A percentile compares a stretch with the other conserved stretches of the same genome.
phyloP scores from a whole-genome alignment of 2,329 filamentous ascomycete species.

The Neonectria faginata region DNA sequence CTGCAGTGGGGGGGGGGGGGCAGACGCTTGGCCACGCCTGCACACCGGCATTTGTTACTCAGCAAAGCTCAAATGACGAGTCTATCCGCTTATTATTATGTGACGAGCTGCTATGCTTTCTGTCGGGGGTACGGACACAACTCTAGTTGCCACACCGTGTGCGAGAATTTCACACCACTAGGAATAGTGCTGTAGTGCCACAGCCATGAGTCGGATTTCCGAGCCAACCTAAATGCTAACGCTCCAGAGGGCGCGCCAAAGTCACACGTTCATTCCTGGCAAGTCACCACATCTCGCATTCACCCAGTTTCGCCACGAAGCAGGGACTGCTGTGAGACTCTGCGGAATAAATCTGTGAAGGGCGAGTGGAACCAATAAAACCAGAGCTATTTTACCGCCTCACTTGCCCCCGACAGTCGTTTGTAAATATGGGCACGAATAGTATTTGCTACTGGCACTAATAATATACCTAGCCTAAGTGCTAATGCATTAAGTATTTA shows the following conservation, averaged over 20 bases:
- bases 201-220: neutral
- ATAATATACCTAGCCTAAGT: too few relatives aligned
- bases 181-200: neutral
- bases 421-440: neutral
- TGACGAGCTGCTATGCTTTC: slow-evolving; percentile 3
- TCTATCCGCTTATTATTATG: slow-evolving; percentile 1
- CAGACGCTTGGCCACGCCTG: slow-evolving; percentile 15
- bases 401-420: neutral
- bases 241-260: neutral
- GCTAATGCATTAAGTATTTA: too few relatives aligned
- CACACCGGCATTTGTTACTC: slow-evolving; percentile 25
- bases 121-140: neutral
- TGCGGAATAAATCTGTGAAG: neutral
- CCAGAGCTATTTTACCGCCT: neutral
- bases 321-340: slow-evolving; percentile 17
- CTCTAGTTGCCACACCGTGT: neutral
- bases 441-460: too few relatives aligned
- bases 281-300: slow-evolving; percentile 5
- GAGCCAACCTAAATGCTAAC: neutral
- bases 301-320: slow-evolving; percentile 18
- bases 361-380: slow-evolving; percentile 15
- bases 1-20: slow-evolving; percentile 30
- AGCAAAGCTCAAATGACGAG: neutral
- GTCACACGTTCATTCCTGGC: neutral
- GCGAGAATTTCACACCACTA: neutral